phyloP scores from a whole-genome alignment of 805 yeast genomes.

The Yarrowia osloensis region DNA sequence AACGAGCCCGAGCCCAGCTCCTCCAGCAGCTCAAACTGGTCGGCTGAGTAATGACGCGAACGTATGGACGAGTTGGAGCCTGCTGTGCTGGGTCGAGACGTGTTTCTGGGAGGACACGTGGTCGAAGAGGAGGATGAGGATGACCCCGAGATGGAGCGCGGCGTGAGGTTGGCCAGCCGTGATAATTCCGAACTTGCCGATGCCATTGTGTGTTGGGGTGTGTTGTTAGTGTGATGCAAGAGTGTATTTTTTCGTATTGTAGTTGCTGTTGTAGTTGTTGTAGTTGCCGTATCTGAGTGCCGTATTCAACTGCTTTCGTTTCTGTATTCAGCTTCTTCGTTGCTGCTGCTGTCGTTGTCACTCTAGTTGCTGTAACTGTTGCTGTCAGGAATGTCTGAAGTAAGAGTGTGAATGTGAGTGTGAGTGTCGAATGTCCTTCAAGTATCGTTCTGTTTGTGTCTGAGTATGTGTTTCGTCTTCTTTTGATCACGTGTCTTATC shows the following conservation, averaged over 20 bases:
- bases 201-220: neutral
- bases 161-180: constrained; percentile 14
- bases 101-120: neutral
- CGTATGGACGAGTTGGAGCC: constrained; percentile 28
- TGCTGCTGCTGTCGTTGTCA: neutral
- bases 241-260: neutral
- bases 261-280: neutral
- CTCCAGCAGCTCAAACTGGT: constrained; percentile 49
- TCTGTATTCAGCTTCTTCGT: too few species aligned
- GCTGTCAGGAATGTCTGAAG: too few species aligned
- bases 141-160: constrained; percentile 24
- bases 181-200: constrained; percentile 5
- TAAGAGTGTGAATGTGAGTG: too few species aligned
- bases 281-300: too few species aligned
- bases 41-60: constrained; percentile 41
- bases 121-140: constrained; percentile 40
- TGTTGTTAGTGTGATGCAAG: neutral
- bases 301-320: too few species aligned
- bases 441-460: neutral
- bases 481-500: too few species aligned
- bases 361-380: neutral
- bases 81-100: neutral
- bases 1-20: constrained; percentile 37
- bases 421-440: too few species aligned
- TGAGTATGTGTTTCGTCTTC: too few species aligned